Evolutionary conservation across 352 stramenopile genomes (phyloP), one percentile per base, ranked within the genome.

Genomic region (Peronospora farinosa): DNA sequence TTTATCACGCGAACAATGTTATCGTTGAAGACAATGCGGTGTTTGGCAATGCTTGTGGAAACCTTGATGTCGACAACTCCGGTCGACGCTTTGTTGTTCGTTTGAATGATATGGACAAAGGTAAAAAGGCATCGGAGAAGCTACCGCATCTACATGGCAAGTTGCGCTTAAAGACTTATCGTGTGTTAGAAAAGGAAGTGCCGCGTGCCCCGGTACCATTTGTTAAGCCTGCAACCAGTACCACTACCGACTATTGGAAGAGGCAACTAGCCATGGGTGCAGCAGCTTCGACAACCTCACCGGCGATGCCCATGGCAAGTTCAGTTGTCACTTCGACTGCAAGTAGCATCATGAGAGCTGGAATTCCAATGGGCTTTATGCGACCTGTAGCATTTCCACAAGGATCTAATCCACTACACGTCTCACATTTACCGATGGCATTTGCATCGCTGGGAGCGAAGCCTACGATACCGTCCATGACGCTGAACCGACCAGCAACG

Each of bases 21-120:
- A 74, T 89, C n/a, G 50, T 92, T 16, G 76, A 92, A 54, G 69
- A 88, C 25, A 92, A 92, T 44, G 51, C 72, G 2, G 65, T 92
- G 16, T 63, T 68, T 16, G 63, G 67, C n/a, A 77, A 92, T 17
- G 39, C 67, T 10, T 92, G 81, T 30, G 78, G 78, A 1, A 86
- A 83, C 27, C 65, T 92, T 7, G 81, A 92, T 40, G 65, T 79
- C 0, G 81, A 92, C 40, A 83, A 84, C 37, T 88, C 78, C 0
- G 76, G 77, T 0, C 74, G 81, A 21, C 75, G 81, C 21, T 89
- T 89, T 45, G 75, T 89, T 23, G 69, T 92, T 19, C 81, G 81
- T 3, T 79, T 74, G 63, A 89, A 88, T 56, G 72, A 85, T 12
- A 87, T 89, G 71, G 62, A 63, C 31, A 86, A 84, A 40, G 63